A percentile compares a stretch with the other conserved stretches of the same genome.
These are phyloP conservation scores for Nicotiana otophora DNA, from an alignment of 257 asterid genomes.

Conservation along the genomic window DNA sequence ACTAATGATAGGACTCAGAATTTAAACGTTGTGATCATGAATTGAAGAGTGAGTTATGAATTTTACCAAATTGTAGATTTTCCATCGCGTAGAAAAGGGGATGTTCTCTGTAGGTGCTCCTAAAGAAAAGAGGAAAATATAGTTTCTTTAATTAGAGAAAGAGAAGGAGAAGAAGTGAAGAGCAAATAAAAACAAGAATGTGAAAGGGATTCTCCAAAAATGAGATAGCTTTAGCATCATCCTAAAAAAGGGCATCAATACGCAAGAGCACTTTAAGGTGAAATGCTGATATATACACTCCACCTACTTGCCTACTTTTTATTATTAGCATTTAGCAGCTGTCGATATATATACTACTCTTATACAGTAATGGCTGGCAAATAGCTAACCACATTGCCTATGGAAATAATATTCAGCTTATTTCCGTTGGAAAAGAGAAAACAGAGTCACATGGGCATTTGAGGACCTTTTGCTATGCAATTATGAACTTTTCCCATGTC, in stretches of 20 bases:
- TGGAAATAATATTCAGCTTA: background rate
- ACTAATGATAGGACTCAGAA: no score
- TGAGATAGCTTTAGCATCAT: background rate
- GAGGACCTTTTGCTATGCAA: conserved; percentile 7
- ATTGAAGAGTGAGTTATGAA: no score
- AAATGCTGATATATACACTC: background rate
- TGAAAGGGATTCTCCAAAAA: background rate
- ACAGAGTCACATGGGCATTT: conserved; percentile 13
- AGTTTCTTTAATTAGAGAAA: background rate
- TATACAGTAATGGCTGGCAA: background rate
- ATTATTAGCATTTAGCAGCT: background rate
- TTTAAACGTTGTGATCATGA: no score
- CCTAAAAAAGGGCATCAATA: background rate
- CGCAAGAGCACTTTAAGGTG: background rate
- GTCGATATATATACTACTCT: background rate
- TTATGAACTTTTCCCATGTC: background rate
- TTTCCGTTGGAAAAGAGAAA: conserved; percentile 6
- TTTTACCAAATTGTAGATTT: no score
- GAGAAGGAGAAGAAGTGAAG: background rate
- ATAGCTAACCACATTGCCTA: background rate
- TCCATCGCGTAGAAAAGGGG: background rate
- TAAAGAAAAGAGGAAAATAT: background rate
- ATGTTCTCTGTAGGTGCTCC: background rate
- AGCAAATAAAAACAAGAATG: background rate
- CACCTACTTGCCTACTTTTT: background rate